These are phyloP conservation scores for Anthostomella pinea DNA, from an alignment of 2,329 filamentous ascomycete genomes.

Conservation along the genomic window DNA sequence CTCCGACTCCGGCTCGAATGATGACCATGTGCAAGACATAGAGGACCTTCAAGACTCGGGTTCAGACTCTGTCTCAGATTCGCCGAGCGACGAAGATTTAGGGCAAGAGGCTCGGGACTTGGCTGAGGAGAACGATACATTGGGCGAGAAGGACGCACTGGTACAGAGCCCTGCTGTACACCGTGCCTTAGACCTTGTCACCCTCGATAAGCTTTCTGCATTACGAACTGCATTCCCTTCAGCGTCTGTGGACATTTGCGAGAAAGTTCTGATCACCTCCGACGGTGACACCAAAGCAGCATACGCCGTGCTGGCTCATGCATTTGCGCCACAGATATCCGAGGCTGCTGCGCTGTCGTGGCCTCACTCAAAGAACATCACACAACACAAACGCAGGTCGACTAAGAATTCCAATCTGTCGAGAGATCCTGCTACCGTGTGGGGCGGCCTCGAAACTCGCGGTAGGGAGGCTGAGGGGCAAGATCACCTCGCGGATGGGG, in stretches of 20 bases:
- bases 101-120: conserved; percentile 44
- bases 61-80: conserved; percentile 1
- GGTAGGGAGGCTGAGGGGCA: too few relatives aligned
- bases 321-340: conserved; percentile 30
- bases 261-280: conserved; percentile 35
- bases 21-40: too few relatives aligned
- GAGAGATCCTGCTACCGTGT: too few relatives aligned
- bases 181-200: conserved; percentile 15
- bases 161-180: not conserved
- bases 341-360: conserved; percentile 15
- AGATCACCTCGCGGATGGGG: too few relatives aligned
- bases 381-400: too few relatives aligned
- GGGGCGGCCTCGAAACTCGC: too few relatives aligned
- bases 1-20: too few relatives aligned
- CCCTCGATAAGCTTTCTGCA: conserved; percentile 34
- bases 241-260: conserved; percentile 34
- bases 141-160: conserved; percentile 17
- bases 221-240: conserved; percentile 44
- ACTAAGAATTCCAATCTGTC: too few relatives aligned
- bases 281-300: conserved; percentile 35
- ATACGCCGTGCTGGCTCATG: conserved; percentile 35
- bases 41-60: too few relatives aligned
- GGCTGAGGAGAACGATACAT: conserved; percentile 36
- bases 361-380: too few relatives aligned
- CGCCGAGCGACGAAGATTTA: conserved; percentile 32